Conservation (phyloP, 2,329 filamentous ascomycete genomes). For the Fonsecaea pugnacius region DNA sequence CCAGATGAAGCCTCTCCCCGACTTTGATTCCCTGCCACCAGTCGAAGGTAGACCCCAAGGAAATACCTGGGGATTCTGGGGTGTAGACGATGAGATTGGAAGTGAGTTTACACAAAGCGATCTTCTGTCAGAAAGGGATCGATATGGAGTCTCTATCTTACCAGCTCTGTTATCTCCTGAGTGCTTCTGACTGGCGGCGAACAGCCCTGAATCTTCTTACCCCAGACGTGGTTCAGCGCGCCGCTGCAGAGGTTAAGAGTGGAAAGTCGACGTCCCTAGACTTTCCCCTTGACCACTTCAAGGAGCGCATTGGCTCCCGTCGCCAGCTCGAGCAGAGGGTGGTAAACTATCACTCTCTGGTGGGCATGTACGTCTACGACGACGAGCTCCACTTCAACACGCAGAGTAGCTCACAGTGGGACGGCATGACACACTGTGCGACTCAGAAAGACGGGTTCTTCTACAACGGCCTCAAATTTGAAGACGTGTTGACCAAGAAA, state of each 20-base stretch:
- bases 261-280: background rate
- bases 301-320: background rate
- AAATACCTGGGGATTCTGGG: constrained; percentile 6
- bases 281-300: background rate
- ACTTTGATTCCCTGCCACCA: background rate
- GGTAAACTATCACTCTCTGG: background rate
- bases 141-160: background rate
- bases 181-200: background rate
- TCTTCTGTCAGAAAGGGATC: background rate
- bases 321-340: background rate
- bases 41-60: background rate
- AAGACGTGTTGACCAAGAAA: background rate
- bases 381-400: constrained; percentile 10
- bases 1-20: background rate
- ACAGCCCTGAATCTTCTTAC: constrained; percentile 4
- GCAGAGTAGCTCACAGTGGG: constrained; percentile 7
- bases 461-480: constrained; percentile 2
- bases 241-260: background rate
- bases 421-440: constrained; percentile 3
- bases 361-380: constrained; percentile 4
- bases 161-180: background rate
- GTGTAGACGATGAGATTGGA: background rate
- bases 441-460: background rate
- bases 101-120: background rate
- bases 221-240: background rate